Conservation (phyloP, 2,329 filamentous ascomycete genomes). For the Fusarium brachygibbosum region DNA sequence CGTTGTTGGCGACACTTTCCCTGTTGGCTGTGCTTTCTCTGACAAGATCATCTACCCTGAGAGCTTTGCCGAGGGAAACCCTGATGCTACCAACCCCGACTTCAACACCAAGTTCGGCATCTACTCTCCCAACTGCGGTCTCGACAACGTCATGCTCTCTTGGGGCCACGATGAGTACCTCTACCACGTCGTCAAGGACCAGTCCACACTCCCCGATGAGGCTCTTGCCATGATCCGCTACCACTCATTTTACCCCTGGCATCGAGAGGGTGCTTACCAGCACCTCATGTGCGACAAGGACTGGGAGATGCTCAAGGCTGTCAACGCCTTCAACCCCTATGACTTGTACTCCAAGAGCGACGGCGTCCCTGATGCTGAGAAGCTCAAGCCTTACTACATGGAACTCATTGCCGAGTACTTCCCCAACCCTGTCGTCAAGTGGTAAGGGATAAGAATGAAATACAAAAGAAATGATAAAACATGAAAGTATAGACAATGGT, state of each 20-base stretch:
- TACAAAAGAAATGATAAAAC: slow-evolving; percentile 1
- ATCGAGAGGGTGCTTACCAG: slow-evolving; percentile 81
- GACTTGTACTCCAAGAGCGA: slow-evolving; percentile 94
- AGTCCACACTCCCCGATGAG: slow-evolving; percentile 82
- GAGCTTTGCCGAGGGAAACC: slow-evolving; percentile 78
- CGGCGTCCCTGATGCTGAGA: slow-evolving; percentile 79
- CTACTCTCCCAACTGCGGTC: slow-evolving; percentile 81
- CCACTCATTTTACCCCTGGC: slow-evolving; percentile 95
- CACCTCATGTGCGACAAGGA: slow-evolving; percentile 90
- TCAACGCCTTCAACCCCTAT: slow-evolving; percentile 90
- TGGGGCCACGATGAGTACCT: slow-evolving; percentile 94
- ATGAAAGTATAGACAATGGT: slow-evolving; percentile 9
- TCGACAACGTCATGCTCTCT: slow-evolving; percentile 89
- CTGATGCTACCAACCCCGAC: slow-evolving; percentile 77
- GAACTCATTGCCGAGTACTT: slow-evolving; percentile 61
- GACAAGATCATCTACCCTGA: slow-evolving; percentile 83
- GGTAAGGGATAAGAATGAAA: slow-evolving; percentile 46
- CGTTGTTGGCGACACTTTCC: slow-evolving; percentile 89
- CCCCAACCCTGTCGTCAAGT: slow-evolving; percentile 56
- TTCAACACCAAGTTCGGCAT: slow-evolving; percentile 85
- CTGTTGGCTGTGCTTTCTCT: slow-evolving; percentile 82
- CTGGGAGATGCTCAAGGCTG: slow-evolving; percentile 81
- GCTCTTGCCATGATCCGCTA: slow-evolving; percentile 93
- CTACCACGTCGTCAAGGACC: slow-evolving; percentile 88
- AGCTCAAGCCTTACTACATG: slow-evolving; percentile 73